Evolutionary conservation across 148 eudicot genomes (phyloP).

Genomic region (Camellia lanceoleosa): DNA sequence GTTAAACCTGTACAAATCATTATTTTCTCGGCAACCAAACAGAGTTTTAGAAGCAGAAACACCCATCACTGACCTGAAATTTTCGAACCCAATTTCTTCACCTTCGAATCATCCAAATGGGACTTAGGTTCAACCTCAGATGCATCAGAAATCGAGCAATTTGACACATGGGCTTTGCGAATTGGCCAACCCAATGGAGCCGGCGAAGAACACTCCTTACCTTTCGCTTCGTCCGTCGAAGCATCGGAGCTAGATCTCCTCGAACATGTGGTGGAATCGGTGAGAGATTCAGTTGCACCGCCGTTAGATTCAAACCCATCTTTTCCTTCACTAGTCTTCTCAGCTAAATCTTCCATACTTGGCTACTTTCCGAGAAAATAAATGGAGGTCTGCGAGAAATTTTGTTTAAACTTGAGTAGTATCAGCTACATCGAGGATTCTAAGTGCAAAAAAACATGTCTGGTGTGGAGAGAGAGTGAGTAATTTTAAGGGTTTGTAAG

Average conservation of each 20-base stretch:
- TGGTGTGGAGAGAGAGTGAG: no score
- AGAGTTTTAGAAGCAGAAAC: neutral
- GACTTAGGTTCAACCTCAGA: slow-evolving; percentile 26
- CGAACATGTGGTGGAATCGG: slow-evolving; percentile 33
- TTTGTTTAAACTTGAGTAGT: neutral
- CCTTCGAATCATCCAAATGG: slow-evolving; percentile 34
- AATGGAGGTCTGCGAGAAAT: neutral
- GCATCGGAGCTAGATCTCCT: slow-evolving; percentile 44
- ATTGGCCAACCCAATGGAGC: slow-evolving; percentile 81
- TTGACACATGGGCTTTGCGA: slow-evolving; percentile 42
- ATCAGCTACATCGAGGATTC: neutral
- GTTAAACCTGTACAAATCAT: neutral
- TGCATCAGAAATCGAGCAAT: slow-evolving; percentile 29
- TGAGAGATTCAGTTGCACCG: slow-evolving; percentile 17
- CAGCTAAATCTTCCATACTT: slow-evolving; percentile 24
- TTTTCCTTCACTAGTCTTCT: slow-evolving; percentile 25
- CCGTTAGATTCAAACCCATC: slow-evolving; percentile 28
- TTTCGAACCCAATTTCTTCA: slow-evolving; percentile 49
- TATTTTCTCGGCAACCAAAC: neutral
- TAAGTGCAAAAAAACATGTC: no score
- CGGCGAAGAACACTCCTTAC: slow-evolving; percentile 33
- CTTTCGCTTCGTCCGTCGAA: slow-evolving; percentile 20
- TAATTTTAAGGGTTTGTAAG: no score
- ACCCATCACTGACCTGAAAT: slow-evolving; percentile 53
- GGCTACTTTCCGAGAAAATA: neutral